phyloP scores from a whole-genome alignment of 768 basidiomycete genomes.

The Suillus clintonianus region DNA sequence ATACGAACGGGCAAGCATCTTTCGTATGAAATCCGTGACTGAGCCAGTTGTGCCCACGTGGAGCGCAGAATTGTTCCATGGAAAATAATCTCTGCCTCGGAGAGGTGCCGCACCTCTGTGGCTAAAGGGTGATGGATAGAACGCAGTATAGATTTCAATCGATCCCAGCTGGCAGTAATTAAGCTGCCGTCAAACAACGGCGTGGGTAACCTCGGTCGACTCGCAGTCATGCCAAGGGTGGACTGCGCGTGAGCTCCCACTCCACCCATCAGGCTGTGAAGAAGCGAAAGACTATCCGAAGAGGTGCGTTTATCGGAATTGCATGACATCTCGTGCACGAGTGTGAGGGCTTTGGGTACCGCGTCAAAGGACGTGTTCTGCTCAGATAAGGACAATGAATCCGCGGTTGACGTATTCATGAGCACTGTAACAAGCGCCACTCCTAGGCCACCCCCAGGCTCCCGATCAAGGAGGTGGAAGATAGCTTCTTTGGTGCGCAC shows the following conservation, averaged over 20 bases:
- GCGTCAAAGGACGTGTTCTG: conserved; percentile 18
- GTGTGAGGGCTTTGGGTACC: conserved; percentile 36
- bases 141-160: conserved; percentile 24
- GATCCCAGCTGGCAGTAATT: conserved; percentile 27
- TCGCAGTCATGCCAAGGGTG: neutral
- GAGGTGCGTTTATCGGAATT: conserved; percentile 24
- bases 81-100: conserved; percentile 38
- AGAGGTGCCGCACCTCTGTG: conserved; percentile 32
- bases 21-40: conserved; percentile 12
- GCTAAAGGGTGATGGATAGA: conserved; percentile 25
- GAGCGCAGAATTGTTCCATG: conserved; percentile 34
- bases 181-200: conserved; percentile 49
- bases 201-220: conserved; percentile 17
- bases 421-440: conserved; percentile 41
- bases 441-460: conserved; percentile 47
- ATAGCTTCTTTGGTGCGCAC: conserved; percentile 34
- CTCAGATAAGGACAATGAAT: neutral
- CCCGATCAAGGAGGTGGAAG: conserved; percentile 48
- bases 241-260: conserved; percentile 11
- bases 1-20: conserved; percentile 27
- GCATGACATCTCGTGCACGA: conserved; percentile 42
- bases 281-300: conserved; percentile 35
- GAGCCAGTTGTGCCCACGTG: conserved; percentile 38
- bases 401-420: conserved; percentile 23
- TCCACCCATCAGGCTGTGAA: conserved; percentile 36